Evolutionary conservation across 139 green algal genomes (phyloP).

Genomic region (Micractinium sp.): DNA sequence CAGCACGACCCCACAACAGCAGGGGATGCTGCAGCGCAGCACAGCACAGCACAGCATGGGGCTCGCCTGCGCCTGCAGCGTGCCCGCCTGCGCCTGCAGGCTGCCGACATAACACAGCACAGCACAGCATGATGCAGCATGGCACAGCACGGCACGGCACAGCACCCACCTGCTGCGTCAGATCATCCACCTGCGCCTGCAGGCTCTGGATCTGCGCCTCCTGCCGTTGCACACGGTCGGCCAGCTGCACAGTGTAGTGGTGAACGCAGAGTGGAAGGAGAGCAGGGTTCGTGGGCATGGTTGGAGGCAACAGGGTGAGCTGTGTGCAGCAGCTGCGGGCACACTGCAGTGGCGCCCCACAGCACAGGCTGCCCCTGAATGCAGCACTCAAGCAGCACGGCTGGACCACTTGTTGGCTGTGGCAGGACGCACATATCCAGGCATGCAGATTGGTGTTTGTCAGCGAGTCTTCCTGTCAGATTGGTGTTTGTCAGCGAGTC

Average conservation of each 20-base stretch:
- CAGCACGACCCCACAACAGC: not conserved
- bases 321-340: not conserved
- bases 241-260: slow-evolving; percentile 5
- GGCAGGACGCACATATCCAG: too few species aligned
- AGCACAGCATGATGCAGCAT: not conserved
- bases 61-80: not conserved
- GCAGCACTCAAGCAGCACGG: not conserved
- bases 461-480: too few species aligned
- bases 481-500: too few species aligned
- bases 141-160: not conserved
- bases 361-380: not conserved
- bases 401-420: not conserved
- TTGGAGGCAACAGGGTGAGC: not conserved
- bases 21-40: not conserved
- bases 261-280: not conserved
- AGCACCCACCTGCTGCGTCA: slow-evolving; percentile 21
- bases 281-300: not conserved
- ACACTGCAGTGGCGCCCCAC: not conserved
- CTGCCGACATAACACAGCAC: too few species aligned
- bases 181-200: slow-evolving; percentile 6
- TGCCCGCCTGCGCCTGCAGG: not conserved
- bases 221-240: slow-evolving; percentile 11
- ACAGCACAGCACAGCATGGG: not conserved
- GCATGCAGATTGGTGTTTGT: too few species aligned
- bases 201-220: slow-evolving; percentile 11